Conservation (phyloP, 805 yeast species). For the Lachancea lanzarotensis region DNA sequence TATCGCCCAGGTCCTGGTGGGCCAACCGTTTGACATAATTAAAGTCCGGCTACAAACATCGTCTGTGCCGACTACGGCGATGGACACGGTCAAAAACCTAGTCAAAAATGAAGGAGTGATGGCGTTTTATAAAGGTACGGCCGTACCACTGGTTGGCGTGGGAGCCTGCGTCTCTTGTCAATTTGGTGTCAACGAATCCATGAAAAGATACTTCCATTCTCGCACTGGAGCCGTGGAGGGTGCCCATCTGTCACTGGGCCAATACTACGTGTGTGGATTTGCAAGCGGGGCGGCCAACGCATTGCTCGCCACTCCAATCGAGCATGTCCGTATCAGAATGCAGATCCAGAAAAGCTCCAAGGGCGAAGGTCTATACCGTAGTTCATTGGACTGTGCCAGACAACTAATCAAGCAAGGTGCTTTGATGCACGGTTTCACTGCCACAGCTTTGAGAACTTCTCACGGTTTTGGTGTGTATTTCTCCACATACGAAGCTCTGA, state of each 20-base stretch:
- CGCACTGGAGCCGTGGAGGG: not conserved
- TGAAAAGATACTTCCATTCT: conserved; percentile 65
- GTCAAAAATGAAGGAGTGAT: conserved; percentile 71
- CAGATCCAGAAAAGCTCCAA: conserved; percentile 54
- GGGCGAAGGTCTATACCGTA: conserved; percentile 44
- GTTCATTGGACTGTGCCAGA: conserved; percentile 38
- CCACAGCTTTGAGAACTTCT: conserved; percentile 78
- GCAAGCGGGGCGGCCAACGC: conserved; percentile 94
- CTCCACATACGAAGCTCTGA: conserved; percentile 81
- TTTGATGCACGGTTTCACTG: conserved; percentile 71
- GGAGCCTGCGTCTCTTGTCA: conserved; percentile 97
- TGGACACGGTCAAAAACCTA: conserved; percentile 69
- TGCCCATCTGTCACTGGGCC: conserved; percentile 37
- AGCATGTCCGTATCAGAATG: conserved; percentile 85
- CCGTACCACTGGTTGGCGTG: conserved; percentile 91
- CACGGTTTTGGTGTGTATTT: conserved; percentile 88
- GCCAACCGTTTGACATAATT: conserved; percentile 95
- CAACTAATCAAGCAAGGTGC: conserved; percentile 52
- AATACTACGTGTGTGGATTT: conserved; percentile 80
- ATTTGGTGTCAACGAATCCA: conserved; percentile 88
- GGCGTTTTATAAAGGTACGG: conserved; percentile 90
- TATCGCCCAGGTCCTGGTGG: conserved; percentile 87
- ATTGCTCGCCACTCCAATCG: conserved; percentile 86
- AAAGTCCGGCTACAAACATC: conserved; percentile 91
- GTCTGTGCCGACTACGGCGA: conserved; percentile 60